These are phyloP conservation scores for Beta corolliflora DNA, from an alignment of 179 eudicot genomes.

Conservation along the genomic window DNA sequence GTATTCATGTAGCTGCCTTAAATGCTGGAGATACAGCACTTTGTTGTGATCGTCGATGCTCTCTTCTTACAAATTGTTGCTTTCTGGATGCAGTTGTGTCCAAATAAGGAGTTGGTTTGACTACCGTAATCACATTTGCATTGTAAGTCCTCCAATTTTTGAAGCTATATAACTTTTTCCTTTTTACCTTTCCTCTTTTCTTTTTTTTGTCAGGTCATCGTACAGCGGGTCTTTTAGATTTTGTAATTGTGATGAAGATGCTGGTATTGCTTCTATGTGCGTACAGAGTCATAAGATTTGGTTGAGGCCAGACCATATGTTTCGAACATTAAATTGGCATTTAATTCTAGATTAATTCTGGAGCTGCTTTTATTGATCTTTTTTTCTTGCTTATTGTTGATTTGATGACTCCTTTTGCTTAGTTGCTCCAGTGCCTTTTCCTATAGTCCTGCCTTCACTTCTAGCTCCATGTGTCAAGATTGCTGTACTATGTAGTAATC, in stretches of 20 bases:
- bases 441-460: not conserved
- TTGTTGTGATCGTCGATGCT: conserved; percentile 17
- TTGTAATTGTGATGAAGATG: conserved; percentile 19
- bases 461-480: not conserved
- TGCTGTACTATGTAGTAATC: not conserved
- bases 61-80: conserved; percentile 10
- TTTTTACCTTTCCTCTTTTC: not conserved
- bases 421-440: not conserved
- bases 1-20: conserved; percentile 15
- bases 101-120: conserved; percentile 75
- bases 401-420: conserved; percentile 1
- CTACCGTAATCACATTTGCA: conserved; percentile 83
- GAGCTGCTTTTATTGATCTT: not conserved
- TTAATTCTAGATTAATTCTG: conserved; percentile 1
- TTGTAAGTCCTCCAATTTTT: conserved; percentile 56
- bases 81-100: conserved; percentile 69
- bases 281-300: not conserved
- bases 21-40: conserved; percentile 6
- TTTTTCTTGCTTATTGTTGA: not conserved
- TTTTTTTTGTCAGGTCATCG: conserved; percentile 7
- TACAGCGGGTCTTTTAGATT: conserved; percentile 1
- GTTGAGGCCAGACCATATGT: not conserved
- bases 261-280: conserved; percentile 14
- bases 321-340: not conserved
- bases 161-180: conserved; percentile 1